These are phyloP conservation scores for Backusella tarrabulga DNA, from an alignment of 192 early-diverging fungal genomes.

Conservation along the genomic window DNA sequence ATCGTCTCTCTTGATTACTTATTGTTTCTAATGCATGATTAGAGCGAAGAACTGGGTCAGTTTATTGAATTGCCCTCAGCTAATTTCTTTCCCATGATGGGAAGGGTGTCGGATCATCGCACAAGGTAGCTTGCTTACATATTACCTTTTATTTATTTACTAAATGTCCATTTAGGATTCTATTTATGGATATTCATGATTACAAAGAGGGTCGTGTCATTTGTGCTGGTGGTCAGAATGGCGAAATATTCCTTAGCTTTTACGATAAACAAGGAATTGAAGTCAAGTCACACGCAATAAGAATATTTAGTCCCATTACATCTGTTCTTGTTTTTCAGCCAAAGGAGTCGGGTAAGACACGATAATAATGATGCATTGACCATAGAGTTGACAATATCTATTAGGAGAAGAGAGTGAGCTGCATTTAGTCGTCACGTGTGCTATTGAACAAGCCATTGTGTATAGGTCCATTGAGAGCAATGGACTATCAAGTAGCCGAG, in stretches of 20 bases:
- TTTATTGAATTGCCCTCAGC: constrained; percentile 25
- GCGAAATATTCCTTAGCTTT: constrained; percentile 32
- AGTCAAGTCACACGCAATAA: constrained; percentile 21
- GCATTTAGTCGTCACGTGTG: constrained; percentile 54
- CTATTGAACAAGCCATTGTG: constrained; percentile 52
- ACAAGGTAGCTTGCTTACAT: constrained; percentile 10
- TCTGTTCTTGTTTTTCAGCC: constrained; percentile 35
- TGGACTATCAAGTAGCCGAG: constrained; percentile 34
- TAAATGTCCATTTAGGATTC: constrained; percentile 1
- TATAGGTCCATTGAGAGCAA: constrained; percentile 48
- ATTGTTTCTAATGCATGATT: not conserved
- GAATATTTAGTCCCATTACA: constrained; percentile 35
- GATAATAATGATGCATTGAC: no score
- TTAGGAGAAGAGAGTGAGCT: constrained; percentile 29
- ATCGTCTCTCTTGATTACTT: not conserved
- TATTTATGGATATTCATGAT: constrained; percentile 32
- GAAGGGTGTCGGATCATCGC: constrained; percentile 21
- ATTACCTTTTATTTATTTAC: not conserved
- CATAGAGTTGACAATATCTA: not conserved
- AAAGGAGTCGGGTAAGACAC: not conserved
- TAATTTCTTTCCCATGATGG: constrained; percentile 25
- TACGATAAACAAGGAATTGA: constrained; percentile 29
- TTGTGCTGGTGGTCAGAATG: constrained; percentile 37
- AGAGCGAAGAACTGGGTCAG: constrained; percentile 3
- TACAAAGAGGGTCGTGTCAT: constrained; percentile 20